phyloP scores from a whole-genome alignment of 2,329 filamentous ascomycete genomes.

The Myriangium duriaei region DNA sequence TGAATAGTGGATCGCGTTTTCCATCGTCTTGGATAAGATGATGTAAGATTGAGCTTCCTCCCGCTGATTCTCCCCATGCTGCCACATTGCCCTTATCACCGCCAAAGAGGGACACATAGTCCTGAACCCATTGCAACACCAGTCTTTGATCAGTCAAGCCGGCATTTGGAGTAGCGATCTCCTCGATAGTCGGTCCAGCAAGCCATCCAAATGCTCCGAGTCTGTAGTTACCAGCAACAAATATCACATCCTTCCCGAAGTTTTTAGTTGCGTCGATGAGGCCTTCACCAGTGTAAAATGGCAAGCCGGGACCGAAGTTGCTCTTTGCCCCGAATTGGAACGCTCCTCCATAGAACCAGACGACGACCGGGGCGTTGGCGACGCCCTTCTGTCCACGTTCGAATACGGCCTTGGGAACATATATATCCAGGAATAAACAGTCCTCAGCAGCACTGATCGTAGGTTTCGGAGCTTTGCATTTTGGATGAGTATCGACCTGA shows the following conservation, averaged over 20 bases:
- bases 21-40: no score
- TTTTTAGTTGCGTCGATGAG: no score
- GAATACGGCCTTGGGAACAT: constrained; percentile 23
- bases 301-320: no score
- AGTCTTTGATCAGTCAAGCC: constrained; percentile 42
- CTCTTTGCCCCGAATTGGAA: no score
- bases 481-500: no score
- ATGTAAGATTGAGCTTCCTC: constrained; percentile 41
- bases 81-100: constrained; percentile 35
- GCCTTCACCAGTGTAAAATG: no score
- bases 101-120: constrained; percentile 42
- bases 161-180: constrained; percentile 35
- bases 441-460: no score
- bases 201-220: constrained; percentile 38
- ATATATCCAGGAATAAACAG: constrained; percentile 28
- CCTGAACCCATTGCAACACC: constrained; percentile 44
- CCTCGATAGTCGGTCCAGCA: constrained; percentile 31
- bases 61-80: constrained; percentile 39
- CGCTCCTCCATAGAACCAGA: constrained; percentile 36
- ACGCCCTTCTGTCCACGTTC: constrained; percentile 21
- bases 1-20: no score
- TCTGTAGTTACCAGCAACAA: constrained; percentile 36
- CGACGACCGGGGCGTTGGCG: constrained; percentile 27
- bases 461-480: no score
- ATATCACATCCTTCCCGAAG: constrained; percentile 36